Percentiles rank a stretch among this genome's conserved stretches.
phyloP scores from a whole-genome alignment of 2,329 filamentous ascomycete genomes.

The Basipetospora chlamydospora region DNA sequence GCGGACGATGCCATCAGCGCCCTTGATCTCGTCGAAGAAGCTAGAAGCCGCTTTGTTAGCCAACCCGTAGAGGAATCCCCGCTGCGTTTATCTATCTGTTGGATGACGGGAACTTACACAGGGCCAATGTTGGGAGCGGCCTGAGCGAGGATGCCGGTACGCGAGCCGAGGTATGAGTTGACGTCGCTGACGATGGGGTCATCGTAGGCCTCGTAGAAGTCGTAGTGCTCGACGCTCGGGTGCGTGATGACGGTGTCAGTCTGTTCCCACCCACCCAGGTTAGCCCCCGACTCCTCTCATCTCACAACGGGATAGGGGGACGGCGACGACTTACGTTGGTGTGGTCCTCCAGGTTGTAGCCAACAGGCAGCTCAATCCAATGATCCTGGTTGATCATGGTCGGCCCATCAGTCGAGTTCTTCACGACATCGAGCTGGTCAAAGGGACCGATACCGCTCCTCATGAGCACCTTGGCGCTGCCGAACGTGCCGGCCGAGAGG shows the following conservation, averaged over 20 bases:
- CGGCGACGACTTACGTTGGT: conserved; percentile 22
- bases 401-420: conserved; percentile 31
- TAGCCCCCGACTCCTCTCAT: too few relatives aligned
- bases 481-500: conserved; percentile 52
- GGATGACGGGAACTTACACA: conserved; percentile 17
- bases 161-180: conserved; percentile 27
- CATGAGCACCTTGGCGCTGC: conserved; percentile 52
- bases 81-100: too few relatives aligned
- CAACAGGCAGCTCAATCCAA: conserved; percentile 46
- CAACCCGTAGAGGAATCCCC: too few relatives aligned
- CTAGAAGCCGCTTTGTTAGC: conserved; percentile 17
- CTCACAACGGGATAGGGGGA: too few relatives aligned
- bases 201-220: conserved; percentile 48
- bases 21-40: conserved; percentile 35
- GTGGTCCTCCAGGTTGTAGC: conserved; percentile 43
- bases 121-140: conserved; percentile 51
- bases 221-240: conserved; percentile 37
- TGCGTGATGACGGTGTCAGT: conserved; percentile 31
- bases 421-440: conserved; percentile 40
- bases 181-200: conserved; percentile 27
- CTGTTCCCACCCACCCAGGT: too few relatives aligned
- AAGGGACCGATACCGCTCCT: conserved; percentile 52
- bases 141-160: conserved; percentile 46
- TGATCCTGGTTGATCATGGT: conserved; percentile 33
- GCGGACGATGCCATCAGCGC: conserved; percentile 43